Evolutionary conservation across 1,284 basidiomycete species (phyloP).

Genomic region (Pyrrhoderma lamaoense): DNA sequence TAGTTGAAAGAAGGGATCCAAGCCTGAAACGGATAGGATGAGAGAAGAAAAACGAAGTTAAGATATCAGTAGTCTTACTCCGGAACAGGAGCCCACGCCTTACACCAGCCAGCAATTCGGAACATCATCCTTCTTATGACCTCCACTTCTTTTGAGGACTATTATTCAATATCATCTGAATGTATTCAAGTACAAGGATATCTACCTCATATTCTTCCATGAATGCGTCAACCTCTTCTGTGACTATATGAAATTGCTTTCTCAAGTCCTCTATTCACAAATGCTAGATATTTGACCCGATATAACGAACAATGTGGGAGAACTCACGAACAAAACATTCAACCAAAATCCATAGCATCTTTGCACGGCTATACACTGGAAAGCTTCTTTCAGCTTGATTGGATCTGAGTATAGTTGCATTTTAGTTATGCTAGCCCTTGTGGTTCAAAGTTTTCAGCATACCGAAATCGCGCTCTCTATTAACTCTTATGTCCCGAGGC

Average conservation of each 20-base stretch:
- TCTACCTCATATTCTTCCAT: slow-evolving; percentile 57
- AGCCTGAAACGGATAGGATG: slow-evolving; percentile 26
- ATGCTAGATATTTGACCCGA: background rate
- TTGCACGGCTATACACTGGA: slow-evolving; percentile 14
- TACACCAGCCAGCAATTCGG: slow-evolving; percentile 58
- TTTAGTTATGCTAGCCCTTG: background rate
- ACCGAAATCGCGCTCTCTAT: slow-evolving; percentile 32
- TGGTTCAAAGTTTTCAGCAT: background rate
- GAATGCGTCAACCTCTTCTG: slow-evolving; percentile 48
- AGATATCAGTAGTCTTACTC: slow-evolving; percentile 35
- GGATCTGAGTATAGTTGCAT: slow-evolving; percentile 3
- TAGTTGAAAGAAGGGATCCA: slow-evolving; percentile 47
- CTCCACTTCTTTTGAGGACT: slow-evolving; percentile 42
- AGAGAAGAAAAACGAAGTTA: slow-evolving; percentile 1
- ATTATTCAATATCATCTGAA: background rate
- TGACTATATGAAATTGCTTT: slow-evolving; percentile 49
- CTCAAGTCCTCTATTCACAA: slow-evolving; percentile 53
- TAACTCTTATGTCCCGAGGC: slow-evolving; percentile 45
- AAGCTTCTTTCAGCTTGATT: slow-evolving; percentile 8
- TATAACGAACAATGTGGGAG: background rate
- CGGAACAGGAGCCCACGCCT: slow-evolving; percentile 52
- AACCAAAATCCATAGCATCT: slow-evolving; percentile 17
- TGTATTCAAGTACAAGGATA: background rate
- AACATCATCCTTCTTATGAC: slow-evolving; percentile 46
- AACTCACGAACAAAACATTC: slow-evolving; percentile 15